These are phyloP conservation scores for Trichophyton mentagrophytes DNA, from an alignment of 2,329 filamentous ascomycete genomes.

Conservation along the genomic window DNA sequence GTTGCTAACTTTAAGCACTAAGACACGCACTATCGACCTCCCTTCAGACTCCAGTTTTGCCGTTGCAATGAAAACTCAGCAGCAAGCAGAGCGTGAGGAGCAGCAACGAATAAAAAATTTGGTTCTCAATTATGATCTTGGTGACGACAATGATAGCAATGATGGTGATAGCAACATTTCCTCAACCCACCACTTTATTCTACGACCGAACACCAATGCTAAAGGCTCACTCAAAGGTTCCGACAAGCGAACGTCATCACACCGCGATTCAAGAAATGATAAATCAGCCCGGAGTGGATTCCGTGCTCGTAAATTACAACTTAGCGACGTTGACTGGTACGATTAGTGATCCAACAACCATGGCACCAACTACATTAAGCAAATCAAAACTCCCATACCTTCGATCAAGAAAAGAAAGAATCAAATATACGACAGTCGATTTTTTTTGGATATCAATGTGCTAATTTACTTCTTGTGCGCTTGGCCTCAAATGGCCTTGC, in stretches of 20 bases:
- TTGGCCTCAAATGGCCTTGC: not conserved
- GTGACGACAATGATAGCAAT: slow-evolving; percentile 62
- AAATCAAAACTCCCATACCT: not conserved
- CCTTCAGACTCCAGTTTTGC: slow-evolving; percentile 83
- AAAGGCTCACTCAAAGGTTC: slow-evolving; percentile 24
- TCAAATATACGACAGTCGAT: not conserved
- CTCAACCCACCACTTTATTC: slow-evolving; percentile 18
- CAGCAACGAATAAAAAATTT: slow-evolving; percentile 97
- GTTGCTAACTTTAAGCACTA: slow-evolving; percentile 5
- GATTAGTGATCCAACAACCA: not conserved
- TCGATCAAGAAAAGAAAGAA: not conserved
- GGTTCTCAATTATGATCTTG: slow-evolving; percentile 89
- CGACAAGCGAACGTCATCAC: slow-evolving; percentile 30
- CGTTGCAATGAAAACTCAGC: slow-evolving; percentile 88
- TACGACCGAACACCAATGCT: slow-evolving; percentile 22
- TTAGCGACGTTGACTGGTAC: slow-evolving; percentile 98
- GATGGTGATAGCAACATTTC: slow-evolving; percentile 52
- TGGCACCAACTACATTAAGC: not conserved
- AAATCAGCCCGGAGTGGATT: slow-evolving; percentile 58
- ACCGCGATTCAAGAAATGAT: slow-evolving; percentile 35
- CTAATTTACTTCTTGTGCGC: not conserved
- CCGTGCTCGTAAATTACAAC: slow-evolving; percentile 76
- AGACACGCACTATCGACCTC: slow-evolving; percentile 85
- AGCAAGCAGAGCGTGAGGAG: slow-evolving; percentile 88
- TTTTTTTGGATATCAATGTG: not conserved